A percentile compares a stretch with the other conserved stretches of the same genome.
phyloP scores from a whole-genome alignment of 345 rosid species.

The Punica granatum region DNA sequence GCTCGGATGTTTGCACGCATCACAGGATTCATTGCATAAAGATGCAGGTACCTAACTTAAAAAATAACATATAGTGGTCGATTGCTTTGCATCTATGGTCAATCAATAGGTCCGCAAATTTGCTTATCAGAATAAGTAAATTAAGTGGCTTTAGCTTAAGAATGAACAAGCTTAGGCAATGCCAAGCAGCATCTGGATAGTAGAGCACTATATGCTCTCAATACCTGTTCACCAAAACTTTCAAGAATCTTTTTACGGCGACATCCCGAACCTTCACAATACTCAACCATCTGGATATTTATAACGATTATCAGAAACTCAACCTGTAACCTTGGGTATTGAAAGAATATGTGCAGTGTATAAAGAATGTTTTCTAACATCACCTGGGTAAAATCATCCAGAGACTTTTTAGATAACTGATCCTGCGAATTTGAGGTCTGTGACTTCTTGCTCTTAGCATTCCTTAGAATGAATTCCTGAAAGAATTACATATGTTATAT shows the following conservation, averaged over 20 bases:
- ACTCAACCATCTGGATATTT: conserved; percentile 60
- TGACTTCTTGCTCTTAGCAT: conserved; percentile 49
- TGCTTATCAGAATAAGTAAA: not conserved
- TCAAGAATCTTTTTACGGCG: conserved; percentile 84
- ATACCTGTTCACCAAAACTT: conserved; percentile 93
- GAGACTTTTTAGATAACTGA: conserved; percentile 40
- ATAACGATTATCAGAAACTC: conserved; percentile 4
- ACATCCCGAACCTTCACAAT: conserved; percentile 89
- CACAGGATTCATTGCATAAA: conserved; percentile 69
- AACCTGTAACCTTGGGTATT: conserved; percentile 13
- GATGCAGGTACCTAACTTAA: conserved; percentile 45
- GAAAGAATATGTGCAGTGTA: conserved; percentile 6
- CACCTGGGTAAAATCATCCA: conserved; percentile 69
- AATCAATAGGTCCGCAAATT: too few species aligned
- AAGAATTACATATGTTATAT: conserved; percentile 15
- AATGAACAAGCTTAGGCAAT: not conserved
- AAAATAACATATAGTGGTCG: not conserved
- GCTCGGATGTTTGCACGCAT: conserved; percentile 80
- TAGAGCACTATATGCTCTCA: not conserved
- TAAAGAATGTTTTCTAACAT: conserved; percentile 10
- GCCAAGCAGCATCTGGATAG: not conserved
- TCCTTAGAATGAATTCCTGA: conserved; percentile 81
- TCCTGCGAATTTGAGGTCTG: conserved; percentile 44
- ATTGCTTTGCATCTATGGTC: too few species aligned
- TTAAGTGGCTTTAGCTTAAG: not conserved